Evolutionary conservation across 768 basidiomycete genomes (phyloP).

Genomic region (Suillus placidus): DNA sequence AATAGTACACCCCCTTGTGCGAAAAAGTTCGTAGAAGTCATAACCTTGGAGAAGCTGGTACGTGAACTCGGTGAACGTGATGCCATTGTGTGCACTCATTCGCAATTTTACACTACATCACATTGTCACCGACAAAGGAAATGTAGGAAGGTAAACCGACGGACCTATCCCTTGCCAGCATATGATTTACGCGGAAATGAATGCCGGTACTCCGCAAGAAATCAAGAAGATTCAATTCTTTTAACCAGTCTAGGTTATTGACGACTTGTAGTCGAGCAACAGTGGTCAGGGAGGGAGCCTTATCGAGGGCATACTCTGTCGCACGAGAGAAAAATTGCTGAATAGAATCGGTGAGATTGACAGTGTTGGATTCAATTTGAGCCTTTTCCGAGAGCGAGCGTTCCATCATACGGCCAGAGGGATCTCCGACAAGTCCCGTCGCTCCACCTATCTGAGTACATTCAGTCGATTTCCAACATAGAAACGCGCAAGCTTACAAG

Average conservation of each 20-base stretch:
- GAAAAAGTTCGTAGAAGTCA: constrained; percentile 83
- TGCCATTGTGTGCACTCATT: constrained; percentile 76
- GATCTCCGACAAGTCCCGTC: constrained; percentile 96
- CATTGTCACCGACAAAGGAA: constrained; percentile 13
- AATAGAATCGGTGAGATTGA: constrained; percentile 62
- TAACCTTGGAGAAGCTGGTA: constrained; percentile 98
- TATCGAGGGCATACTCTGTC: constrained; percentile 55
- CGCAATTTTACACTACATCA: constrained; percentile 75
- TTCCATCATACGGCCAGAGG: constrained; percentile 86
- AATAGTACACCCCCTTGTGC: constrained; percentile 67
- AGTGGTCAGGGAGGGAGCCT: constrained; percentile 18
- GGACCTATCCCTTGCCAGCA: constrained; percentile 91
- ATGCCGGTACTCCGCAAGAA: constrained; percentile 85
- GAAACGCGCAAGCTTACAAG: constrained; percentile 57
- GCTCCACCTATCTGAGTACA: constrained; percentile 87
- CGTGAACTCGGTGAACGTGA: constrained; percentile 98
- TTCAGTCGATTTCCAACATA: constrained; percentile 2
- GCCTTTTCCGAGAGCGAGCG: constrained; percentile 65
- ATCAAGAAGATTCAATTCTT: constrained; percentile 70
- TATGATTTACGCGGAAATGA: constrained; percentile 80
- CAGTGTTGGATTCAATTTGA: constrained; percentile 67
- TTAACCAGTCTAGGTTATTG: constrained; percentile 82
- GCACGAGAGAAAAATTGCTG: constrained; percentile 75
- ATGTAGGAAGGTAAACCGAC: constrained; percentile 17
- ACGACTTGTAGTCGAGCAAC: constrained; percentile 43